These are phyloP conservation scores for Pichia occidentalis DNA, from an alignment of 805 yeast genomes.

Conservation along the genomic window DNA sequence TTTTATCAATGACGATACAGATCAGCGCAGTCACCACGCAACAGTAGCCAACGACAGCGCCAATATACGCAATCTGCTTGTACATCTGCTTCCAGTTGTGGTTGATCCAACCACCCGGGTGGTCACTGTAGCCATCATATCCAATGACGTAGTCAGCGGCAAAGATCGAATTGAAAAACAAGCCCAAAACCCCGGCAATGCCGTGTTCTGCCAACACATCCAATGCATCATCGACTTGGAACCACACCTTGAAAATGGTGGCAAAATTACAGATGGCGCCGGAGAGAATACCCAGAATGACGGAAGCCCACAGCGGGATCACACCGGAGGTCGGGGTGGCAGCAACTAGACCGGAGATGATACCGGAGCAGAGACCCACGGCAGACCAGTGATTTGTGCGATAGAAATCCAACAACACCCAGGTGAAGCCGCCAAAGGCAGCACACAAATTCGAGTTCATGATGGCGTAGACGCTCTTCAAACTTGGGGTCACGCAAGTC, in stretches of 20 bases:
- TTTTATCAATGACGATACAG: constrained; percentile 63
- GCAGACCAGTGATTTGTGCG: constrained; percentile 88
- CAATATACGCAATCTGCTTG: constrained; percentile 78
- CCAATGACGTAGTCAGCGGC: constrained; percentile 87
- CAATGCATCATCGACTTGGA: constrained; percentile 83
- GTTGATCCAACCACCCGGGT: constrained; percentile 86
- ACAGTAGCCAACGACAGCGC: constrained; percentile 69
- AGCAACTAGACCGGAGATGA: constrained; percentile 92
- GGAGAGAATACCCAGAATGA: constrained; percentile 72
- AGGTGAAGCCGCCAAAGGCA: constrained; percentile 81
- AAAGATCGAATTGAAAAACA: constrained; percentile 82
- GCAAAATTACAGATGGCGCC: constrained; percentile 85
- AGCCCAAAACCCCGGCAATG: constrained; percentile 86
- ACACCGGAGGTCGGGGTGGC: constrained; percentile 94
- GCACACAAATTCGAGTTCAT: constrained; percentile 90
- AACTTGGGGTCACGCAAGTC: constrained; percentile 72
- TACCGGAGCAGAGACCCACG: constrained; percentile 92
- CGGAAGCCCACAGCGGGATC: constrained; percentile 88
- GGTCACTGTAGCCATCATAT: constrained; percentile 78
- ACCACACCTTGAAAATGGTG: constrained; percentile 76
- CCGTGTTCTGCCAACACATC: constrained; percentile 99
- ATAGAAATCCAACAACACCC: constrained; percentile 88
- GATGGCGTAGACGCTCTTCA: constrained; percentile 82
- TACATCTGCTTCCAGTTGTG: constrained; percentile 89
- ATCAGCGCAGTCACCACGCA: constrained; percentile 71